Conservation (phyloP, 257 asterid species). For the Ehretia macrophylla region DNA sequence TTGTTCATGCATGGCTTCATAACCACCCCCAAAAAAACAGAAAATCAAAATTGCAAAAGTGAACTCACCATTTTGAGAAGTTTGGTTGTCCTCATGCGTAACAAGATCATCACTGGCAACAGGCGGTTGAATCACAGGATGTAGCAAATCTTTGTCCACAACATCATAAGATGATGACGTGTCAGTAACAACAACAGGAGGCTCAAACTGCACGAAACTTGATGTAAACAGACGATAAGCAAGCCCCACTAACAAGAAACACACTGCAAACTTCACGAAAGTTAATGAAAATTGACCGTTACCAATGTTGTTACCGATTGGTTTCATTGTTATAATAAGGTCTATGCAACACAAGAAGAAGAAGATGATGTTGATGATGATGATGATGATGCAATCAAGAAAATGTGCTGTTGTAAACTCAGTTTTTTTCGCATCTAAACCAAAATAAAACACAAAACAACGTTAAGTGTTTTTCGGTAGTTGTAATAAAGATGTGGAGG, state of each 20-base stretch:
- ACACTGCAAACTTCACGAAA: slow-evolving; percentile 43
- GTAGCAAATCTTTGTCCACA: slow-evolving; percentile 16
- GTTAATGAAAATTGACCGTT: slow-evolving; percentile 32
- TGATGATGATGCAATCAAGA: neutral
- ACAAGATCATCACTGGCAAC: slow-evolving; percentile 9
- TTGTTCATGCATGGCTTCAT: neutral
- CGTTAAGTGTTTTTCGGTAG: neutral
- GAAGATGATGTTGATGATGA: no score
- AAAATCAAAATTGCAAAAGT: neutral
- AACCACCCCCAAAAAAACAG: neutral
- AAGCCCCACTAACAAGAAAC: slow-evolving; percentile 50
- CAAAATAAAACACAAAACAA: no score
- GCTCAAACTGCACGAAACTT: slow-evolving; percentile 32
- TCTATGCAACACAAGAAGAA: neutral
- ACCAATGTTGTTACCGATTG: slow-evolving; percentile 12
- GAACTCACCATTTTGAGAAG: slow-evolving; percentile 34
- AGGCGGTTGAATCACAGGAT: slow-evolving; percentile 20
- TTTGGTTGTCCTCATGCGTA: slow-evolving; percentile 12
- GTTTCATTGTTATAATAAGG: slow-evolving; percentile 40
- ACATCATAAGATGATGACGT: slow-evolving; percentile 7
- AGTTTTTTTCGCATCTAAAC: neutral
- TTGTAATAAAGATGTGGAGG: neutral
- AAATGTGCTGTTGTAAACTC: no score
- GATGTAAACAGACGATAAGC: slow-evolving; percentile 53
- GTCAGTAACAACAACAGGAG: slow-evolving; percentile 26